phyloP scores from a whole-genome alignment of 208 protist genomes.

The Naegleria lovaniensis region DNA sequence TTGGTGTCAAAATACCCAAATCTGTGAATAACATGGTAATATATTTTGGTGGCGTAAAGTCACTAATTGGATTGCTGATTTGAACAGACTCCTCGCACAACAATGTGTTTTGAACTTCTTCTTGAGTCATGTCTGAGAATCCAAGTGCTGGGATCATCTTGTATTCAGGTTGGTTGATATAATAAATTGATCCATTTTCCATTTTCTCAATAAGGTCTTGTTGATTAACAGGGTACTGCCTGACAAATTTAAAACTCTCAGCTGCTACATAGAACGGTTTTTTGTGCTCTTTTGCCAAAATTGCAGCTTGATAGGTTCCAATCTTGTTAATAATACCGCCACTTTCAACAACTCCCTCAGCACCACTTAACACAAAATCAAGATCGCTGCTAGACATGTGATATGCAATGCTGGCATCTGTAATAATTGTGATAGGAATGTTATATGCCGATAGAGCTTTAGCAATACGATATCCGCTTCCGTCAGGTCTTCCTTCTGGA shows the following conservation, averaged over 20 bases:
- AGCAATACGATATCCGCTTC: background rate
- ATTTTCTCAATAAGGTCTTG: conserved; percentile 60
- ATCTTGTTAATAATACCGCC: conserved; percentile 97
- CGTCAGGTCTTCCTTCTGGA: conserved; percentile 14
- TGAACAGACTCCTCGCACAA: background rate
- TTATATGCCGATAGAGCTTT: background rate
- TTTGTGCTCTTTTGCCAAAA: conserved; percentile 84
- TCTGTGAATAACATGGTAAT: conserved; percentile 95
- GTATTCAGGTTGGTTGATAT: conserved; percentile 4
- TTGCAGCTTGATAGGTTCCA: conserved; percentile 92
- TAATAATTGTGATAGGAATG: conserved; percentile 52
- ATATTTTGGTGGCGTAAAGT: conserved; percentile 75
- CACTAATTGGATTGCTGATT: conserved; percentile 42
- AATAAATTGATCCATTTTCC: conserved; percentile 36
- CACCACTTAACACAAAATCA: conserved; percentile 92
- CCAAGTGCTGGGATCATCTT: background rate
- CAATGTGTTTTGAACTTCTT: background rate
- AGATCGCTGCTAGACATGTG: conserved; percentile 67
- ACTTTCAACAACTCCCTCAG: conserved; percentile 95
- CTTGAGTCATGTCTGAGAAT: background rate
- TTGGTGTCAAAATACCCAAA: conserved; percentile 95
- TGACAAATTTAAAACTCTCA: conserved; percentile 97
- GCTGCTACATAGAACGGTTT: conserved; percentile 97
- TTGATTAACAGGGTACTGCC: conserved; percentile 90
- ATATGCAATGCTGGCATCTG: conserved; percentile 68